Conservation (phyloP, 2,329 filamentous ascomycete species). For the Verticillium dahliae region DNA sequence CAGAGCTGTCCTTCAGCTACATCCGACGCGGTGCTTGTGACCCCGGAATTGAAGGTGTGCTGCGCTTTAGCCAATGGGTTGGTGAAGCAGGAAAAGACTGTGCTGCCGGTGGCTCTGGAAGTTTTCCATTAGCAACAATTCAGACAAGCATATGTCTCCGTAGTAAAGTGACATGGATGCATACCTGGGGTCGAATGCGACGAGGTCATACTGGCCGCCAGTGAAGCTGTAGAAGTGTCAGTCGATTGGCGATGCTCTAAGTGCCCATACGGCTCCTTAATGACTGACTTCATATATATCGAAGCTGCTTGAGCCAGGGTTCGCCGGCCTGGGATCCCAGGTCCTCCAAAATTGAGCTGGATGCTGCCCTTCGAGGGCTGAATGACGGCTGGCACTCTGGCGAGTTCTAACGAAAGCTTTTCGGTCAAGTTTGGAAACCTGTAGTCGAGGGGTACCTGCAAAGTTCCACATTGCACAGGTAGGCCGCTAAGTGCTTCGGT, state of each 20-base stretch:
- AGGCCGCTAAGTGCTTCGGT: neutral
- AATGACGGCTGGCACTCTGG: slow-evolving; percentile 7
- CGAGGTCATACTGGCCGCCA: slow-evolving; percentile 17
- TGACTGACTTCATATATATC: neutral
- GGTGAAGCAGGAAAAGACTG: slow-evolving; percentile 17
- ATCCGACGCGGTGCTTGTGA: neutral
- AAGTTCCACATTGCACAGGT: slow-evolving; percentile 10
- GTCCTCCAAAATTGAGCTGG: slow-evolving; percentile 22
- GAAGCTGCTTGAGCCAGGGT: neutral
- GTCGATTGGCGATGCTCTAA: neutral
- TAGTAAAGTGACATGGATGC: neutral
- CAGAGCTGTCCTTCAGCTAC: slow-evolving; percentile 13
- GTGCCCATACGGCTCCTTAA: neutral
- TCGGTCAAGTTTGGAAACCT: slow-evolving; percentile 2
- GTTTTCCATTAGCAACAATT: no score
- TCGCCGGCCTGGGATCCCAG: slow-evolving; percentile 9
- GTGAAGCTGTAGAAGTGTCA: slow-evolving; percentile 10
- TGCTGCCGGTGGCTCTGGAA: slow-evolving; percentile 18
- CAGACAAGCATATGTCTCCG: no score
- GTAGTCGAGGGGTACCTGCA: slow-evolving; percentile 13
- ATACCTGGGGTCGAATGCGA: slow-evolving; percentile 19
- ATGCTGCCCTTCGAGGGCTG: slow-evolving; percentile 20
- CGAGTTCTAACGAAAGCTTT: slow-evolving; percentile 9
- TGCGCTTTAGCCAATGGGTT: fast-evolving
- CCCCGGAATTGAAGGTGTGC: neutral